phyloP scores from a whole-genome alignment of 208 protist species.

The Crithidia expoeki region DNA sequence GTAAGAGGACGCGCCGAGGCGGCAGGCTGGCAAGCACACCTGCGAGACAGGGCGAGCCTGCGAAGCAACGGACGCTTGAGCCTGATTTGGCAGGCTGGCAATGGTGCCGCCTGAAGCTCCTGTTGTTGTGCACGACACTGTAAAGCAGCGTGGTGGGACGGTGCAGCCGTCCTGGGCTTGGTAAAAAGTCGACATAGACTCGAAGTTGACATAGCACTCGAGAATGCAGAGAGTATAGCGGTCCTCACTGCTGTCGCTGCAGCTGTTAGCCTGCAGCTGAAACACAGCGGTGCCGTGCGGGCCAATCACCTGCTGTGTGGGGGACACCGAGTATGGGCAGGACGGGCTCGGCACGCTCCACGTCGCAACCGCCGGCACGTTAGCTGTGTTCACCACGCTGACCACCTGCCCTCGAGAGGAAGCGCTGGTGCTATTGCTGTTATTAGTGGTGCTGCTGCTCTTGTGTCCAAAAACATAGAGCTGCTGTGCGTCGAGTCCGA shows the following conservation, averaged over 20 bases:
- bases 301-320: constrained; percentile 58
- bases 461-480: constrained; percentile 23
- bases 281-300: constrained; percentile 41
- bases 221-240: constrained; percentile 32
- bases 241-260: constrained; percentile 16
- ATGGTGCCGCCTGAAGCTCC: no score
- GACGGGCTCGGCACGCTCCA: constrained; percentile 67
- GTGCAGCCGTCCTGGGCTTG: constrained; percentile 65
- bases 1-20: constrained; percentile 49
- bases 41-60: constrained; percentile 19
- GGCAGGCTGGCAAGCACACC: constrained; percentile 59
- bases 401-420: constrained; percentile 43
- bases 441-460: not conserved
- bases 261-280: constrained; percentile 24
- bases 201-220: constrained; percentile 93
- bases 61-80: constrained; percentile 6
- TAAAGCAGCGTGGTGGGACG: constrained; percentile 84
- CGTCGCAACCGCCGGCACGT: constrained; percentile 45
- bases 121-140: constrained; percentile 54
- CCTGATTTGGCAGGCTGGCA: constrained; percentile 1
- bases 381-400: constrained; percentile 75
- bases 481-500: constrained; percentile 29
- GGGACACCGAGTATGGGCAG: constrained; percentile 64
- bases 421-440: constrained; percentile 8
- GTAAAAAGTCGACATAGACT: constrained; percentile 85